Evolutionary conservation across 805 yeast species (phyloP), one percentile per base, ranked within the genome.

Genomic region (Metschnikowia cerradonensis): DNA sequence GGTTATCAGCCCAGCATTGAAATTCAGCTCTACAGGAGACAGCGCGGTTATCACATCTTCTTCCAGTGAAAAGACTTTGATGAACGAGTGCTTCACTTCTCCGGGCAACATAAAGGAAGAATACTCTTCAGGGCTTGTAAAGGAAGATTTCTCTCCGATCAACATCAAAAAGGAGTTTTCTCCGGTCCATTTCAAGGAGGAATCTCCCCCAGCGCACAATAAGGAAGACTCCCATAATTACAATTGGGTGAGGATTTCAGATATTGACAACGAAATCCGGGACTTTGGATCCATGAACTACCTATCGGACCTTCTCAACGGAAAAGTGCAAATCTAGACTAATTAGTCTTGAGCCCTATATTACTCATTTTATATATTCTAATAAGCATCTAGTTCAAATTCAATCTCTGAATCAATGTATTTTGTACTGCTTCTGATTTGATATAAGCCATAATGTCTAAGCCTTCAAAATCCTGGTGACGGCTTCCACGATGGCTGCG

Each of bases 401-500:
- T 26, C 30, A 10, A 26, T 26, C 11, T 8, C 30, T 26, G 30
- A 26, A 26, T 8, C 11, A 8, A 26, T 26, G 30, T 8, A 8
- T 26, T 26, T 26, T 8, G 30, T 26, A 26, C 30, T 26, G 30
- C 11, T 26, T 26, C 30, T 26, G 11, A 10, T 26, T 26, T 26
- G 30, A 26, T 26, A 3, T 26, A 26, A 26, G 8, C 11, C 30
- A 10, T 26, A 8, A 26, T n/a, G 15, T 33, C 15, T 23, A 39
- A 14, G 43, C 54, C 47, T 55, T 65, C 56, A 86, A 75, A 56
- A 83, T 72, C 60, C 76, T 73, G 61, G 78, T 73, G 50, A 90
- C 90, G 50, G 86, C 87, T 33, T 73, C 78, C 41, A 87, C 96
- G 64, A 94, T 77, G 40, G 97, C 97, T 67, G 90, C 96, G 65